Base-by-base conservation (phyloP, 306 rosid species). In the Begonia masoniana region DNA sequence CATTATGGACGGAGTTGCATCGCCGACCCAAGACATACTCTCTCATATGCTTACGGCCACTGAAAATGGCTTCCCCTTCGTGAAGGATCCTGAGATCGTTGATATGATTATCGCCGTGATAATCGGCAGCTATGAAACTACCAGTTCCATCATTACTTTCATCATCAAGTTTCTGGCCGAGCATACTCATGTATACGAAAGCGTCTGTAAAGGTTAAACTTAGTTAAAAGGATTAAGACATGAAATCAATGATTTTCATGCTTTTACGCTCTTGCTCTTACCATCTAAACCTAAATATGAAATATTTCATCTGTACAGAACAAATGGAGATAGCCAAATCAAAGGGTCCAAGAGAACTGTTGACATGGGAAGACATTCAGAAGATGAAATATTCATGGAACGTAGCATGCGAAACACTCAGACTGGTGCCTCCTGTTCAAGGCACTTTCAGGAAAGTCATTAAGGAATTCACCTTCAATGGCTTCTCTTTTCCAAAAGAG, bases 371-470 rank as follows among this genome's bases (percentile, higher is more conserved):
- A 15, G 64, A 60, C 15, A 14, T 50, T 4, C 64, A 60, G 19
- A 60, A 60, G 56, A 60, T 60, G 64, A 60, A 10, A 50, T 60
- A 60, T 60, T 60, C 64, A 13, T 60, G 64, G 64, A 60, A 60
- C 7, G 64, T 60, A 4, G 64, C 42, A 6, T 51, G 64, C 41
- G 64, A 60, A 51, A 50, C 51, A 4, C 12, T 60, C 1, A 50
- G 64, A 11, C 57, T 60, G 10, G 35, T 11, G 12, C 64, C 64
- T 35, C 64, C 57, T 1, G 41, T 60, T 50, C 50, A 41, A 42
- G 64, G 57, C 4, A 41, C 57, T 13, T 60, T 60, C 17, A 50
- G 64, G 16, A 41, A 50, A 17, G 57, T 41, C 65, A 43, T 60
- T 14, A 60, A 43, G 1, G 65, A 60, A 15, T 60, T 60, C 9